Conservation (phyloP, 805 yeast genomes). For the Kluyveromyces dobzhanskii region DNA sequence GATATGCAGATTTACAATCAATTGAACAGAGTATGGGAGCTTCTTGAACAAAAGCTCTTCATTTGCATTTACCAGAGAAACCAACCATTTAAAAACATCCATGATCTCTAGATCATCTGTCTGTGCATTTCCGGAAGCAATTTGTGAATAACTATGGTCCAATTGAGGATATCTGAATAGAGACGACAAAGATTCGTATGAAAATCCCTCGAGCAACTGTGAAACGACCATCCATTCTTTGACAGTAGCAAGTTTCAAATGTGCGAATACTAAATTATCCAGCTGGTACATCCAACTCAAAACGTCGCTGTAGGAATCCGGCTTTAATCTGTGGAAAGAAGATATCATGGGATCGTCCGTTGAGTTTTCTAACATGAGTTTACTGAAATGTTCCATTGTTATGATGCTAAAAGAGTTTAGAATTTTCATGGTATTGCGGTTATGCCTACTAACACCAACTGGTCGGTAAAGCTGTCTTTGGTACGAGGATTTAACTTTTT, state of each 20-base stretch:
- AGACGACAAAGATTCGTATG: constrained; percentile 46
- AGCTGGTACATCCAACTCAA: constrained; percentile 55
- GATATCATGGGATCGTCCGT: constrained; percentile 27
- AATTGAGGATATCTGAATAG: constrained; percentile 35
- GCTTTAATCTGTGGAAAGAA: constrained; percentile 12
- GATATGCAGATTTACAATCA: constrained; percentile 56
- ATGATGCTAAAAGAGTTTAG: constrained; percentile 14
- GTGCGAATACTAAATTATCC: constrained; percentile 51
- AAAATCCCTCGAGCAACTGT: constrained; percentile 64
- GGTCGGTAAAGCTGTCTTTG: constrained; percentile 68
- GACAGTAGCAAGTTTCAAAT: constrained; percentile 39
- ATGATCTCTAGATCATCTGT: constrained; percentile 53
- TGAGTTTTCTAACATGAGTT: constrained; percentile 7
- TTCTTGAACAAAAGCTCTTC: constrained; percentile 36
- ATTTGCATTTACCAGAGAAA: constrained; percentile 41
- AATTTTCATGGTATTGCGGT: constrained; percentile 15
- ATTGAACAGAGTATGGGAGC: constrained; percentile 63
- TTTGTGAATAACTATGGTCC: constrained; percentile 10
- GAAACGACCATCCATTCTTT: constrained; percentile 75
- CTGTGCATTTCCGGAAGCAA: constrained; percentile 18
- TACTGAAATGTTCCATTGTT: constrained; percentile 13
- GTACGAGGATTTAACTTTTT: constrained; percentile 57
- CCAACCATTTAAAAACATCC: constrained; percentile 65
- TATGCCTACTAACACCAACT: constrained; percentile 18
- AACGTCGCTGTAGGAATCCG: constrained; percentile 33